These are phyloP conservation scores for Calycina herbarum DNA, from an alignment of 2,329 filamentous ascomycete species.

Conservation along the genomic window DNA sequence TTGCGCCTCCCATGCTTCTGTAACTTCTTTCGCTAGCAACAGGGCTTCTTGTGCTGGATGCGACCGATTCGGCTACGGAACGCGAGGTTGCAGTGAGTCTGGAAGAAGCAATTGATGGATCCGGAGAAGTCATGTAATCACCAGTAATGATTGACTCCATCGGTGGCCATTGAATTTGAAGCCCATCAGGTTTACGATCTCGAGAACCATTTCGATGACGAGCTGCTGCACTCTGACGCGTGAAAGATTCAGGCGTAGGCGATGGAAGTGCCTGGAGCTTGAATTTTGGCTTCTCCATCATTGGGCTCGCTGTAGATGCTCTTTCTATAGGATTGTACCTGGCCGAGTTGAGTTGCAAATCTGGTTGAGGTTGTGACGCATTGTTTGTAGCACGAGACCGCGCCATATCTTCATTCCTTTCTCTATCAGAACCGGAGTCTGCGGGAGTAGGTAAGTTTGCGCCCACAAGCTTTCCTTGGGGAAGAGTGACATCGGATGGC, in stretches of 20 bases:
- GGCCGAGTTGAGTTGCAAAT: conserved; percentile 41
- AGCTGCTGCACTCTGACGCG: conserved; percentile 59
- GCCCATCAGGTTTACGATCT: conserved; percentile 73
- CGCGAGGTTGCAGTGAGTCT: conserved; percentile 50
- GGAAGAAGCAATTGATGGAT: conserved; percentile 55
- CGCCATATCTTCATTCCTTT: conserved; percentile 39
- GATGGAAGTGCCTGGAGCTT: conserved; percentile 62
- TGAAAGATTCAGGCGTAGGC: conserved; percentile 64
- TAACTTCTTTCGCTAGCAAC: conserved; percentile 47
- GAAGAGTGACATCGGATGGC: conserved; percentile 51
- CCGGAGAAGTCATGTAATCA: conserved; percentile 56
- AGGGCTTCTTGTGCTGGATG: conserved; percentile 48
- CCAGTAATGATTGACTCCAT: conserved; percentile 51
- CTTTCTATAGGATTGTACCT: conserved; percentile 32
- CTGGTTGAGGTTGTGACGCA: conserved; percentile 38
- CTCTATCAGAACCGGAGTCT: conserved; percentile 49
- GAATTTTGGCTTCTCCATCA: conserved; percentile 54
- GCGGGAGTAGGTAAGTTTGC: conserved; percentile 43
- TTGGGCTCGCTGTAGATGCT: conserved; percentile 67
- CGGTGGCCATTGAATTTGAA: conserved; percentile 63
- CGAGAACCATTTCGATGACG: conserved; percentile 69
- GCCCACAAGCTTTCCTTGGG: conserved; percentile 42
- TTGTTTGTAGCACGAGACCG: conserved; percentile 33
- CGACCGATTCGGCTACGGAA: conserved; percentile 54
- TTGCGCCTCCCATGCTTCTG: conserved; percentile 44